These are phyloP conservation scores for Lentinus brumalis DNA, from an alignment of 768 basidiomycete species.

Conservation along the genomic window DNA sequence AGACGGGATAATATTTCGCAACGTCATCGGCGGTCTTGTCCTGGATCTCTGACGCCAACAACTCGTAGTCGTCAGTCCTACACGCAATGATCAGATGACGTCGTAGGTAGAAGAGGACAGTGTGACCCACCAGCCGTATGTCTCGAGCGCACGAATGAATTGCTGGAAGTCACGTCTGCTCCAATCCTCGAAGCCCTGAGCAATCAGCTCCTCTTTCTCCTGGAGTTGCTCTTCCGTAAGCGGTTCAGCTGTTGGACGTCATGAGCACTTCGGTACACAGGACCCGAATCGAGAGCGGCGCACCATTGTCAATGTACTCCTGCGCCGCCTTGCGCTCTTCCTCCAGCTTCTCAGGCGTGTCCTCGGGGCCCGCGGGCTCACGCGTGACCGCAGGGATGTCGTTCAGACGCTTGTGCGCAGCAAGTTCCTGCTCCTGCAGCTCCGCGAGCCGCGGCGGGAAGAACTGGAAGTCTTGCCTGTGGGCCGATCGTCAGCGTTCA, in stretches of 20 bases:
- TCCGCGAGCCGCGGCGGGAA: constrained; percentile 79
- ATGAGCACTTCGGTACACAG: neutral
- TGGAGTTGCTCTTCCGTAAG: constrained; percentile 86
- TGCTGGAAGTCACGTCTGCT: constrained; percentile 92
- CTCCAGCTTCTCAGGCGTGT: constrained; percentile 84
- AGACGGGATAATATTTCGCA: constrained; percentile 74
- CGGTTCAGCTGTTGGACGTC: constrained; percentile 65
- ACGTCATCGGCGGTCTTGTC: constrained; percentile 84
- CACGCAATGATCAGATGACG: neutral
- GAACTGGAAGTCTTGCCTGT: constrained; percentile 95
- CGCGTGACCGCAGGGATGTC: constrained; percentile 65
- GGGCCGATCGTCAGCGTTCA: constrained; percentile 6
- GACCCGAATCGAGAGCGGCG: constrained; percentile 4
- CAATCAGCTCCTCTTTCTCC: constrained; percentile 76
- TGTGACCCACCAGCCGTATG: constrained; percentile 74
- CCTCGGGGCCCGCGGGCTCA: constrained; percentile 68
- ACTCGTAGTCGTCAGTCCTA: constrained; percentile 65
- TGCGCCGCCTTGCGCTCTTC: constrained; percentile 79
- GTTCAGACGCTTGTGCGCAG: constrained; percentile 74
- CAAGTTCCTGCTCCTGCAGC: constrained; percentile 85
- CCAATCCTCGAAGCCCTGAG: constrained; percentile 88
- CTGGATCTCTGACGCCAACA: constrained; percentile 81
- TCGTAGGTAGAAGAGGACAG: neutral
- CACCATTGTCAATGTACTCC: constrained; percentile 85
- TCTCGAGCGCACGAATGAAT: constrained; percentile 78